Evolutionary conservation across 768 basidiomycete species (phyloP).

Genomic region (Phylloporus arenicola): DNA sequence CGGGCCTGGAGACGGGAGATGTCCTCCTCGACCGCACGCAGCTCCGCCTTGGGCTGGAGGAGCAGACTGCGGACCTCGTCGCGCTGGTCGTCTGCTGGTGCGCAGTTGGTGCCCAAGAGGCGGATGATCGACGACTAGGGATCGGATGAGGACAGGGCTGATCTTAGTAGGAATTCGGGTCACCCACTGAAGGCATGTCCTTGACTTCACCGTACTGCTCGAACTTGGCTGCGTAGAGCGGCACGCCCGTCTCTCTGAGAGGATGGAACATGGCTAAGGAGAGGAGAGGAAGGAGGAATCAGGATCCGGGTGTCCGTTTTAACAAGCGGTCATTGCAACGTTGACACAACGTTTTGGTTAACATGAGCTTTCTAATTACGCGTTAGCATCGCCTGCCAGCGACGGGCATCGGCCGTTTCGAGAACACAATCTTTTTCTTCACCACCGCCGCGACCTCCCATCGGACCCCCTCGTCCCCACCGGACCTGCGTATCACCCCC

Average conservation of each 20-base stretch:
- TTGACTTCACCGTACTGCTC: constrained; percentile 27
- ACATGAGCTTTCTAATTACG: constrained; percentile 13
- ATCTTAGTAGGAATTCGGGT: neutral
- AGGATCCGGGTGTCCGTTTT: constrained; percentile 6
- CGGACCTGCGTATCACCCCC: constrained; percentile 52
- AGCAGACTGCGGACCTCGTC: constrained; percentile 24
- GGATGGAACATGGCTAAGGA: constrained; percentile 9
- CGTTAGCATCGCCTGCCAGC: constrained; percentile 16
- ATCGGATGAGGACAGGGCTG: neutral
- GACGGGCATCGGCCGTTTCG: constrained; percentile 78
- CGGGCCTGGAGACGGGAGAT: constrained; percentile 26
- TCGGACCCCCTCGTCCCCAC: constrained; percentile 16
- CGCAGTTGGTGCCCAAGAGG: constrained; percentile 23
- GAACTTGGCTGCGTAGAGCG: constrained; percentile 22
- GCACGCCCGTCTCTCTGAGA: constrained; percentile 20
- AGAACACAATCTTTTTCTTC: constrained; percentile 77
- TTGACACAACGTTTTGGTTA: constrained; percentile 28
- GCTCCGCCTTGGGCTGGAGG: constrained; percentile 24
- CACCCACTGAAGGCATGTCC: constrained; percentile 25
- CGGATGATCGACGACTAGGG: constrained; percentile 29
- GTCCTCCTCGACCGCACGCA: constrained; percentile 22
- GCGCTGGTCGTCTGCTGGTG: constrained; percentile 25
- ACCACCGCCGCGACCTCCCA: constrained; percentile 71
- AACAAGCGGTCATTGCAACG: constrained; percentile 23
- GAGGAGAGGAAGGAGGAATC: neutral